phyloP scores from a whole-genome alignment of 2,329 filamentous ascomycete genomes.

The Aspergillus chevalieri region DNA sequence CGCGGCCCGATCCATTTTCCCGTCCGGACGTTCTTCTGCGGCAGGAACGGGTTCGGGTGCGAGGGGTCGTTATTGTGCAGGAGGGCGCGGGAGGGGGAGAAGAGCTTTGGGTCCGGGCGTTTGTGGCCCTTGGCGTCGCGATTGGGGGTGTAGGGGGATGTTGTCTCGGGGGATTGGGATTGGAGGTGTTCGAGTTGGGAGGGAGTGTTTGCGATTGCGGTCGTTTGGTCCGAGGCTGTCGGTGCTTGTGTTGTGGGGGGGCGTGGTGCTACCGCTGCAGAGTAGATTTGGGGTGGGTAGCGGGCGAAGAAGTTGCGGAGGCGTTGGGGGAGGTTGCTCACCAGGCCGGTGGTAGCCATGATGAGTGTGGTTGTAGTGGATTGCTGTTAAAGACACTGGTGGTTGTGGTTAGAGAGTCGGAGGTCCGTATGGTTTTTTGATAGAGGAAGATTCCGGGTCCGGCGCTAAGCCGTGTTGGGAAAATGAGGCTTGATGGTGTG shows the following conservation, averaged over 20 bases:
- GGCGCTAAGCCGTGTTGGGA: constrained; percentile 17
- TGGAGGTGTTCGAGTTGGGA: not conserved
- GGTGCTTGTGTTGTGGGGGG: constrained; percentile 21
- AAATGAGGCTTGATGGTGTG: constrained; percentile 6
- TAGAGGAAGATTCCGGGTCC: constrained; percentile 11
- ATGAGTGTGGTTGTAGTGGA: constrained; percentile 1
- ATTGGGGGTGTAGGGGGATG: constrained; percentile 35
- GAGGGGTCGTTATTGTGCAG: constrained; percentile 36
- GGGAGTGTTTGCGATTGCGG: not conserved
- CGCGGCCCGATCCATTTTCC: constrained; percentile 77
- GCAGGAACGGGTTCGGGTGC: constrained; percentile 71
- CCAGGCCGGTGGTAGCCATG: constrained; percentile 14
- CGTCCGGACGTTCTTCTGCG: constrained; percentile 69
- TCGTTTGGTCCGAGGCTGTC: constrained; percentile 11
- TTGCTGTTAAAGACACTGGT: not conserved
- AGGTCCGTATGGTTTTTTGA: not conserved
- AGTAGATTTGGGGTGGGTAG: constrained; percentile 65
- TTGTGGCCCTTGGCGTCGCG: constrained; percentile 38
- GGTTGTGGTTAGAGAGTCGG: not conserved
- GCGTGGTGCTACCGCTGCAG: constrained; percentile 27
- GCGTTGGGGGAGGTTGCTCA: constrained; percentile 58
- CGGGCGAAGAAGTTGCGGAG: constrained; percentile 82
- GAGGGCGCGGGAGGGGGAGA: constrained; percentile 27
- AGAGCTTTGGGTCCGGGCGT: constrained; percentile 24
- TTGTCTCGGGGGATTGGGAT: constrained; percentile 7